A percentile compares a stretch with the other conserved stretches of the same genome.
These are phyloP conservation scores for Colletotrichum kahawae DNA, from an alignment of 2,329 filamentous ascomycete species.

Conservation along the genomic window DNA sequence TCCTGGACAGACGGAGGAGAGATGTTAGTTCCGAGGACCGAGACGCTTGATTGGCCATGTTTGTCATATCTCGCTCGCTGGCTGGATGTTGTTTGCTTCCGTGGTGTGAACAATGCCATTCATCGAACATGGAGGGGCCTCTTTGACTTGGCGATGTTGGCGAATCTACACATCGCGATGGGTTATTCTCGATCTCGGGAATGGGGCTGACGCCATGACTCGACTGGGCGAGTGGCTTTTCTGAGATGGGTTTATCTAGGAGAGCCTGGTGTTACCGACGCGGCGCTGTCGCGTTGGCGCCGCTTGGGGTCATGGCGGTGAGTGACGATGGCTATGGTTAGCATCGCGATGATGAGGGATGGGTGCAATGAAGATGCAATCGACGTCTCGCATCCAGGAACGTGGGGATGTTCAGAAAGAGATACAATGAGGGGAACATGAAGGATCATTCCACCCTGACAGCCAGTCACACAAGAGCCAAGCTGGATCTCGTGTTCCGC, in stretches of 20 bases:
- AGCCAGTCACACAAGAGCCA: background rate
- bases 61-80: background rate
- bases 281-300: background rate
- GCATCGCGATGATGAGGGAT: background rate
- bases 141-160: background rate
- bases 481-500: background rate
- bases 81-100: background rate
- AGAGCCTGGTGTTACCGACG: background rate
- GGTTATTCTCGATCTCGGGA: background rate
- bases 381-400: background rate
- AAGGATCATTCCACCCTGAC: background rate
- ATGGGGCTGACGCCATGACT: background rate
- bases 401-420: background rate
- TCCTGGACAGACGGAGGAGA: background rate
- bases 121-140: background rate
- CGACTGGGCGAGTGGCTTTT: background rate
- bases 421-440: background rate
- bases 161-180: background rate
- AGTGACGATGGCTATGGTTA: background rate
- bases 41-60: background rate
- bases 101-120: background rate
- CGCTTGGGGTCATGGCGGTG: background rate
- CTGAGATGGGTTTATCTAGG: background rate
- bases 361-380: background rate
- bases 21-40: background rate